phyloP scores from a whole-genome alignment of 129 eudicot species.

The sunflower (Helianthus annuus) region HanXRQr2.0-SUNRISE NC_035442.2:150902489-150902988 shows the following conservation, averaged over 20 bases:
- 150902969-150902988: too few relatives aligned
- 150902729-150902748: slow-evolving; percentile 10
- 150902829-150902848: slow-evolving; percentile 14
- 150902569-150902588: neutral
- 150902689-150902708: slow-evolving; percentile 31
- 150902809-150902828: slow-evolving; percentile 9
- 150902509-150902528: too few relatives aligned
- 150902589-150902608: neutral
- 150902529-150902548: too few relatives aligned
- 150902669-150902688: slow-evolving; percentile 9
- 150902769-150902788: slow-evolving; percentile 26
- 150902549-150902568: too few relatives aligned
- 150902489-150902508: too few relatives aligned
- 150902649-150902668: slow-evolving; percentile 10
- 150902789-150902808: slow-evolving; percentile 25
- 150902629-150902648: neutral
- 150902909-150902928: neutral
- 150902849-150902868: neutral
- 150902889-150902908: neutral
- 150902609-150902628: neutral
- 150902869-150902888: neutral
- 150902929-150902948: neutral
- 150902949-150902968: neutral
- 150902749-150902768: slow-evolving; percentile 18
- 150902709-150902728: slow-evolving; percentile 24